phyloP scores from a whole-genome alignment of 2,329 filamentous ascomycete genomes.

The Stagonosporopsis rhizophila region DNA sequence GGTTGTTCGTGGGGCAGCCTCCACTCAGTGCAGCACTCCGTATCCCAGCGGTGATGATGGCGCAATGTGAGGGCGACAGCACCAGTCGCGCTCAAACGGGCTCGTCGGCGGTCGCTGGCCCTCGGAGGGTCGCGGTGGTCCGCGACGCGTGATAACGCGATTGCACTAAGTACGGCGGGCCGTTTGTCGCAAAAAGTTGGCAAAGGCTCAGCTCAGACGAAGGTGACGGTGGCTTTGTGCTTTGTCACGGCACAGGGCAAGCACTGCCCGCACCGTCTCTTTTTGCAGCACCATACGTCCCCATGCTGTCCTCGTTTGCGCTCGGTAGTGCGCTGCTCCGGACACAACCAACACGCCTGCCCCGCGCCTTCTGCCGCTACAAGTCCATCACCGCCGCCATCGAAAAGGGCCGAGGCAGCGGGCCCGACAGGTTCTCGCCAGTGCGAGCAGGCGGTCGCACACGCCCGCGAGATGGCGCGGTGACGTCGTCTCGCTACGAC shows the following conservation, averaged over 20 bases:
- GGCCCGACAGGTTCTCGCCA: constrained; percentile 19
- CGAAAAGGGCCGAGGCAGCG: constrained; percentile 35
- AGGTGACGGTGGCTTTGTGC: constrained; percentile 1
- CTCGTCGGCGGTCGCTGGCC: not conserved
- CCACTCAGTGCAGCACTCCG: too few relatives aligned
- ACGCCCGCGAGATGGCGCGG: constrained; percentile 3
- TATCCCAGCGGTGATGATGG: not conserved
- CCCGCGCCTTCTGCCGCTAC: constrained; percentile 32
- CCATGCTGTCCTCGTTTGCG: constrained; percentile 32
- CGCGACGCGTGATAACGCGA: constrained; percentile 3
- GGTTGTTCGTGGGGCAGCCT: too few relatives aligned
- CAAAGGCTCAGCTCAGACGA: constrained; percentile 6
- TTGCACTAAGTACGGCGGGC: constrained; percentile 10
- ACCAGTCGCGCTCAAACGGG: not conserved
- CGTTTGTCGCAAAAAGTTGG: constrained; percentile 13
- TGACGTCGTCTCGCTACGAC: constrained; percentile 6
- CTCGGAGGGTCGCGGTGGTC: not conserved
- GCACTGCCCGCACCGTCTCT: not conserved
- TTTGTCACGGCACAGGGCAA: not conserved
- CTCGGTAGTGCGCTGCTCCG: constrained; percentile 27
- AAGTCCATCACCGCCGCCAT: constrained; percentile 45
- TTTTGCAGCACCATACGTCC: not conserved
- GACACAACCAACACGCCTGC: constrained; percentile 19
- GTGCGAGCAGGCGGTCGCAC: constrained; percentile 21
- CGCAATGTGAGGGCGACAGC: not conserved